These are phyloP conservation scores for Saccharomycopsis sp. DNA, from an alignment of 805 yeast genomes.

Conservation along the genomic window DNA sequence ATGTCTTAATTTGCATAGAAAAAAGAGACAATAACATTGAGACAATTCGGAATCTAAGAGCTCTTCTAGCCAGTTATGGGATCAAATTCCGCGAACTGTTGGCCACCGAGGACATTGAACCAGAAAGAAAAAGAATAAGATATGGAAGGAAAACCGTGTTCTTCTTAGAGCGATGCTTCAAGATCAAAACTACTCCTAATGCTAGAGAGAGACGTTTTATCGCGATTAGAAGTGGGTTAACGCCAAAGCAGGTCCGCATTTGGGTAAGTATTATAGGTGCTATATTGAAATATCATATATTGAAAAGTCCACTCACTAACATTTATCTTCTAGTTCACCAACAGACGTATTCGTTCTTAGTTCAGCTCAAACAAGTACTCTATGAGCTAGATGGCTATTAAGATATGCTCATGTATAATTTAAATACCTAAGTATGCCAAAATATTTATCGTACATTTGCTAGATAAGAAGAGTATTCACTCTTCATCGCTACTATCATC, in stretches of 20 bases:
- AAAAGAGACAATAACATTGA: neutral
- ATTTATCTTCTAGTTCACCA: neutral
- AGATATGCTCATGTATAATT: too few species aligned
- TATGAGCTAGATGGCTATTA: neutral
- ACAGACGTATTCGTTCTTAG: neutral
- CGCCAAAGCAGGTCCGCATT: neutral
- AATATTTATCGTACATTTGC: too few species aligned
- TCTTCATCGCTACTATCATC: constrained; percentile 55
- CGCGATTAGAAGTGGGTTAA: neutral
- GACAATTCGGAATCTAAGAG: neutral
- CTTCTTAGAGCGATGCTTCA: neutral
- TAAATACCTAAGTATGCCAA: too few species aligned
- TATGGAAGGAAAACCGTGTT: neutral
- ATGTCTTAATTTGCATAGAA: neutral
- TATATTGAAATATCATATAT: neutral
- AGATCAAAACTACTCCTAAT: neutral
- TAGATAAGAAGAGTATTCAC: neutral
- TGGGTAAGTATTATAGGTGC: neutral
- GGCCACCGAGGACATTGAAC: neutral
- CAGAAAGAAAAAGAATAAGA: neutral
- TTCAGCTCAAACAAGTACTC: neutral
- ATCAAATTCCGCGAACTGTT: neutral
- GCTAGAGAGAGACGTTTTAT: neutral
- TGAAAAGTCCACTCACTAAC: neutral
- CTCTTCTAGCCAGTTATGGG: neutral